Evolutionary conservation across 768 basidiomycete species (phyloP), one percentile per base, ranked within the genome.

Genomic region (Galerina sulciceps): DNA sequence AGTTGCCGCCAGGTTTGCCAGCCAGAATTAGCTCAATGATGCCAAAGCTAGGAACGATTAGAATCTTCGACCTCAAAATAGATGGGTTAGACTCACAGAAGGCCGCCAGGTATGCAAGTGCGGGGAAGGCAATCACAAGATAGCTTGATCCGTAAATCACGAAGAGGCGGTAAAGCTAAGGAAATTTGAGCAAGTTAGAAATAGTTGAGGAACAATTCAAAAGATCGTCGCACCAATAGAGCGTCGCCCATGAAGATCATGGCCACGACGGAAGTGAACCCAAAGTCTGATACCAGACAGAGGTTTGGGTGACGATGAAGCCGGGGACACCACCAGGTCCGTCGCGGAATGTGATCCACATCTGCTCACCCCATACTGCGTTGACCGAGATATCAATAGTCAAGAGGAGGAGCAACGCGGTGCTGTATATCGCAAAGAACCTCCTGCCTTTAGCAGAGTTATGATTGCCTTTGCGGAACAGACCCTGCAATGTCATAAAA

Each of bases 11-110:
- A 1, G 79, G 79, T 42, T 64, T 67, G 35, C 75, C 78, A 23
- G 75, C 71, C 41, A 71, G 54, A 45, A 77, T 70, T n/a, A 81
- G 67, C 22, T 75, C 68, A 15, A 77, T 72, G 63, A 81, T 72
- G 74, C 72, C 58, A 79, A 60, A 6, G 73, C 80, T 81, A 38
- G 13, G 15, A 17, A 42, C 1, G 38, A 18, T 53, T 49, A 13
- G 40, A 45, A 10, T 22, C n/a, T 46, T 37, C 15, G 20, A 18
- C 45, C 13, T 23, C 11, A 22, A 14, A 10, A 18, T 20, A 2
- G 10, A 18, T 11, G 0, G 40, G 6, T 40, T 14, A n/a, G 10
- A 62, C 70, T 59, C 48, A 74, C 73, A 59, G 36, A 74, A 67
- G 17, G 68, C 70, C 20, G 62, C 65, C 9, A 72, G 59, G 49